Conservation (phyloP, 2,329 filamentous ascomycete genomes). For the Fusarium aywerte region DNA sequence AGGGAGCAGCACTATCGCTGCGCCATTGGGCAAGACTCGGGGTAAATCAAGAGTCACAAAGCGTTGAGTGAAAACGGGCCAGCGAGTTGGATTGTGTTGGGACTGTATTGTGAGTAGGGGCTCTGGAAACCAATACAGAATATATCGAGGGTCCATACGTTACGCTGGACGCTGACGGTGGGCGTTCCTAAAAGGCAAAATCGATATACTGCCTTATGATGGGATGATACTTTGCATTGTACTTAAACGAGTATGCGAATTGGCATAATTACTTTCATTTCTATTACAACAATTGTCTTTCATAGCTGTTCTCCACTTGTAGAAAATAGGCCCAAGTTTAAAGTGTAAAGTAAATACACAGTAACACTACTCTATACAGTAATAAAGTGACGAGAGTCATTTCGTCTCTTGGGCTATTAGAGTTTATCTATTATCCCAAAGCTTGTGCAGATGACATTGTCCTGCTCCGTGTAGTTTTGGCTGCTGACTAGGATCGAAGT, state of each 20-base stretch:
- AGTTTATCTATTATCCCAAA: not conserved
- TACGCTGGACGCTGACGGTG: conserved; percentile 1
- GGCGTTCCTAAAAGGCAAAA: not conserved
- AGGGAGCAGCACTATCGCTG: not conserved
- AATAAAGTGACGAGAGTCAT: too few species aligned
- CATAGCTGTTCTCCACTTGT: not conserved
- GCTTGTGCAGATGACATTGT: not conserved
- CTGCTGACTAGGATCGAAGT: not conserved
- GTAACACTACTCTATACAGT: too few species aligned
- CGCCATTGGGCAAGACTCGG: not conserved
- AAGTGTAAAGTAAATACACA: too few species aligned
- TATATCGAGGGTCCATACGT: not conserved
- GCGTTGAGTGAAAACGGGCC: not conserved
- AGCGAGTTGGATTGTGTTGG: not conserved
- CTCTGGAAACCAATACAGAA: not conserved
- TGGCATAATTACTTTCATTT: not conserved
- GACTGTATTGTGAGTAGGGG: not conserved
- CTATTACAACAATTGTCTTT: too few species aligned
- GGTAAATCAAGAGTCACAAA: conserved; percentile 9
- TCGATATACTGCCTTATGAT: conserved; percentile 3
- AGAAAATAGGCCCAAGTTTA: not conserved
- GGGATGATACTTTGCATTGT: conserved; percentile 17
- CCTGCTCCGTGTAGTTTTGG: not conserved
- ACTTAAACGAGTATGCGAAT: not conserved
- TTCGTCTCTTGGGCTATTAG: too few species aligned